Evolutionary conservation across 2,329 filamentous ascomycete genomes (phyloP), one percentile per base, ranked within the genome.

Genomic region (Penicillium palitans): DNA sequence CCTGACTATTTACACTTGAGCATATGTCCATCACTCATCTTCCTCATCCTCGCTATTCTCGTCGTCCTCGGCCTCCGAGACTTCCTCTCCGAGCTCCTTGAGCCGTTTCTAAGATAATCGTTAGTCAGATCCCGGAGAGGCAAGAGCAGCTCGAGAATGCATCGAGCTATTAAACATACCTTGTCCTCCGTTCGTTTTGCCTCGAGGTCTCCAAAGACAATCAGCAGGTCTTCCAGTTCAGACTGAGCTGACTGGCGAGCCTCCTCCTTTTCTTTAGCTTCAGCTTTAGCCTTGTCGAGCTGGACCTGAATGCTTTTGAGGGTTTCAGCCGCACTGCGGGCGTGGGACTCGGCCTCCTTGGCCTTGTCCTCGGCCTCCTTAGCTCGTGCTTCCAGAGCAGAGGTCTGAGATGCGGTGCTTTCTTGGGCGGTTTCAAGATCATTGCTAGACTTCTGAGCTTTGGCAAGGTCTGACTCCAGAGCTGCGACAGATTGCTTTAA

Each of bases 161-260:
- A 40, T n/a, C 40, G 40, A 31, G 31, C 31, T 24, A 17, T 39
- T n/a, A 55, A 57, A 72, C 81, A 64, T 76, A 89, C 88, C 82
- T 90, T 93, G 70, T 93, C 91, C 66, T 84, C 86, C 42, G 83
- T 81, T 49, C 86, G 80, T 76, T 93, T 93, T 54, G 91, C 89
- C 74, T 95, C 90, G 19, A 92, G 71, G 70, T 95, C 90, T 15
- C 85, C 87, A 74, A 93, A 91, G 6, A 95, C 87, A 78, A 93
- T 89, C 37, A 95, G 78, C 54, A 93, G 80, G 72, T 95, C 90
- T 65, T 95, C 90, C 46, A 93, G 79, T 73, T 95, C 90, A 3
- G 84, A 81, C 70, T 93, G 90, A 6, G 83, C 82, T 1, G 83
- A 77, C 60, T 85, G 81, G 55, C 84, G 86, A 58, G 88, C 86